Base-by-base conservation (phyloP, 345 rosid species). In the Euphorbia lathyris region DNA sequence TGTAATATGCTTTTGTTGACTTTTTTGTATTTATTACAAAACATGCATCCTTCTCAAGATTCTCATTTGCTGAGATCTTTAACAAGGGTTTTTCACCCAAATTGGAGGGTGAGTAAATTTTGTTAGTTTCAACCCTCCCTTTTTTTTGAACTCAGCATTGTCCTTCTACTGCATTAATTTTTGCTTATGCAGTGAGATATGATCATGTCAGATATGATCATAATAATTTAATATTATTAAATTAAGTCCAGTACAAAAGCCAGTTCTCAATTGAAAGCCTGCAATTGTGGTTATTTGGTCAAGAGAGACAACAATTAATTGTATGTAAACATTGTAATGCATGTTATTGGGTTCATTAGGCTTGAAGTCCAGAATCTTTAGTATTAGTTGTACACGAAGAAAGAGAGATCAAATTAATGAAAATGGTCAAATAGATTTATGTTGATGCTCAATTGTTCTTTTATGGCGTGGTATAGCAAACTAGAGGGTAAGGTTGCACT, bases 401-500 rank as follows among this genome's bases (percentile, higher is more conserved):
- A 48, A 48, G 3, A 48, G 14, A 19, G 7, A 3, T 51, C 7
- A 51, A 55, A 55, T 23, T 23, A 14, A 5, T 60, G 65, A 32
- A 34, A 45, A 11, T 63, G 30, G 66, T 62, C 56, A 25, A 42
- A 68, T 53, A 19, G 40, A 51, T 25, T 42, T 40, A 65, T 19
- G 11, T 70, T 20, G 34, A 67, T 48, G 58, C 27, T 60, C 6
- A 58, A n/a, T 27, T 2, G 43, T 63, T 63, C 5, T 56, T 11
- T 66, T n/a, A 19, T 58, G 27, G 12, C 70, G 47, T 23, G 42
- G 17, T 17, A 60, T 64, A 86, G 93, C 58, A 93, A 83, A 76
- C 89, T 93, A 71, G 89, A 93, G 60, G 96, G 91, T 22, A 93
- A 91, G 78, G 86, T 89, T 56, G 98, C 97, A 0, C 69, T 91